Conservation (phyloP, 2,329 filamentous ascomycete genomes). For the Colletotrichum lini region DNA sequence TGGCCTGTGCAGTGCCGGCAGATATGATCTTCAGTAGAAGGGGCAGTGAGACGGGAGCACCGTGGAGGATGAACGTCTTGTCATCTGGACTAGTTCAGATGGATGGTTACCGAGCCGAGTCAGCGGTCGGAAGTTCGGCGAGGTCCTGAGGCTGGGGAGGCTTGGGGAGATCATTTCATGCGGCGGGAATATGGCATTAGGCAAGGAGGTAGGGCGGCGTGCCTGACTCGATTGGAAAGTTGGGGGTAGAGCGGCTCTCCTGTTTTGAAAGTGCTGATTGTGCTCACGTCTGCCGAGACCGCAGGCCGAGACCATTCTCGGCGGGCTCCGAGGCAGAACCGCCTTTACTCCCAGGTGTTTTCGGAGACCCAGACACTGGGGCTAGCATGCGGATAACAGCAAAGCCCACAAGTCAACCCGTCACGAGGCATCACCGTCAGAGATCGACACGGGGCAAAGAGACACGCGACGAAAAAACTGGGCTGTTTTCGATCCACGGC, state of each 20-base stretch:
- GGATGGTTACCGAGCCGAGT: slow-evolving; percentile 5
- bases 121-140: slow-evolving; percentile 19
- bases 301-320: neutral
- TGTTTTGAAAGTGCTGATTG: neutral
- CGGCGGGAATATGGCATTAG: neutral
- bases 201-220: neutral
- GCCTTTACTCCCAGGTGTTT: neutral
- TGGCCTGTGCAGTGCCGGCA: neutral
- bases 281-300: neutral
- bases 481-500: neutral
- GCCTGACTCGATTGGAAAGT: slow-evolving; percentile 14
- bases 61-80: neutral
- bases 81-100: slow-evolving; percentile 23
- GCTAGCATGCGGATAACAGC: no score
- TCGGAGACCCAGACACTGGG: no score
- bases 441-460: neutral
- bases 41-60: neutral
- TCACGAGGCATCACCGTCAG: no score
- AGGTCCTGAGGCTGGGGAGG: slow-evolving; percentile 22
- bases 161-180: slow-evolving; percentile 34
- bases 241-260: neutral
- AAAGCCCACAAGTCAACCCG: neutral
- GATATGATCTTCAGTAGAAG: neutral
- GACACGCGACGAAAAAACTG: no score
- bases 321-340: neutral